Percentiles rank a stretch among this genome's conserved stretches.
These are phyloP conservation scores for Chalciporus sphaerocephalus DNA, from an alignment of 768 basidiomycete species.

Conservation along the genomic window DNA sequence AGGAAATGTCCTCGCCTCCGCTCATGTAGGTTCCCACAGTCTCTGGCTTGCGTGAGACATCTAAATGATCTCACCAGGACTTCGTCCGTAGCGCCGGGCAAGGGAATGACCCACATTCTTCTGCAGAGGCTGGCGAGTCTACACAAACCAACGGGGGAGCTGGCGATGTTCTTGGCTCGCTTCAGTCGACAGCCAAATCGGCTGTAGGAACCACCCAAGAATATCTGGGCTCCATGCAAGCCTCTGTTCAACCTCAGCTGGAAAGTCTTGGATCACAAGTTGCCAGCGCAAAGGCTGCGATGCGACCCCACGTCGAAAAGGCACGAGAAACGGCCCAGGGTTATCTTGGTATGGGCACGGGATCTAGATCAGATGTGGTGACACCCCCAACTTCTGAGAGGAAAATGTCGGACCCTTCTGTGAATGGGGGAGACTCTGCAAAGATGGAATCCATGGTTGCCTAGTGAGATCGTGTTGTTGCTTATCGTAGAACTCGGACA, in stretches of 20 bases:
- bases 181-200: slow-evolving; percentile 29
- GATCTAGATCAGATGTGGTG: slow-evolving; percentile 4
- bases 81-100: slow-evolving; percentile 2
- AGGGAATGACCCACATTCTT: slow-evolving; percentile 14
- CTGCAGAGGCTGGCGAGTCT: slow-evolving; percentile 28
- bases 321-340: slow-evolving; percentile 20
- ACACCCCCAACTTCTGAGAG: slow-evolving; percentile 3
- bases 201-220: slow-evolving; percentile 32
- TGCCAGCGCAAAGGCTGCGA: slow-evolving; percentile 19
- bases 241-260: slow-evolving; percentile 23
- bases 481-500: too few relatives aligned
- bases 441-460: slow-evolving; percentile 3
- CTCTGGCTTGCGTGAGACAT: neutral
- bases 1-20: slow-evolving; percentile 32
- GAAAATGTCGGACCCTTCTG: slow-evolving; percentile 31
- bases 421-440: slow-evolving; percentile 35
- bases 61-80: neutral
- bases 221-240: slow-evolving; percentile 21
- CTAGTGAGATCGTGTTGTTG: neutral
- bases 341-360: slow-evolving; percentile 14
- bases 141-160: slow-evolving; percentile 28
- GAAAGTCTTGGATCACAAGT: slow-evolving; percentile 30
- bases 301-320: slow-evolving; percentile 31
- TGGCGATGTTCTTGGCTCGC: slow-evolving; percentile 29
- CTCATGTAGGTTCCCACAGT: neutral